phyloP scores from a whole-genome alignment of 2,329 filamentous ascomycete species.

The Scedosporium minutisporum region DNA sequence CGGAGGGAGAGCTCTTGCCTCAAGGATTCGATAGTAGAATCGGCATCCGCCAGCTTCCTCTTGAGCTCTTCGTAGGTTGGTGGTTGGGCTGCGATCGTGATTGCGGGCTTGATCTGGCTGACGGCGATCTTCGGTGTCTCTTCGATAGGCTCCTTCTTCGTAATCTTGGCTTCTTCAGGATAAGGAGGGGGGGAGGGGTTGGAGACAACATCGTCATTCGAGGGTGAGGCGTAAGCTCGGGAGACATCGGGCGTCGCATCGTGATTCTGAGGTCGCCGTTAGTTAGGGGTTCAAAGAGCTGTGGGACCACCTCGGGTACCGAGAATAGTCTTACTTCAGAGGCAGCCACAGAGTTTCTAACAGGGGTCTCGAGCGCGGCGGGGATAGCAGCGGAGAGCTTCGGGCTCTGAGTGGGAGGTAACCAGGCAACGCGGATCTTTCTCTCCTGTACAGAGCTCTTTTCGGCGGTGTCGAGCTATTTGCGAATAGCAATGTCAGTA shows the following conservation, averaged over 20 bases:
- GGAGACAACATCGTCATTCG: conserved; percentile 19
- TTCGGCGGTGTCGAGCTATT: conserved; percentile 67
- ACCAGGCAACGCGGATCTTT: conserved; percentile 89
- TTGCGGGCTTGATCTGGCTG: conserved; percentile 13
- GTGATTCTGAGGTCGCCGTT: conserved; percentile 16
- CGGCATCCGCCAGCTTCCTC: conserved; percentile 63
- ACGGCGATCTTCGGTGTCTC: conserved; percentile 16
- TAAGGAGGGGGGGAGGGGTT: conserved; percentile 24
- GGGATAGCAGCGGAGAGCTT: conserved; percentile 28
- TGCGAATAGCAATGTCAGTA: neutral
- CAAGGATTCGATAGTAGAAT: conserved; percentile 61
- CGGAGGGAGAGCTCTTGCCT: conserved; percentile 64
- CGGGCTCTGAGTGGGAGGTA: conserved; percentile 40
- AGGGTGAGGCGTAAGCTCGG: conserved; percentile 35
- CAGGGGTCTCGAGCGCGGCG: conserved; percentile 6
- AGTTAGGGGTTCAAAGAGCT: neutral
- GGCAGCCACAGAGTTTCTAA: conserved; percentile 4
- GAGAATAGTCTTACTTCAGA: neutral
- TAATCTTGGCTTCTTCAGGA: conserved; percentile 21
- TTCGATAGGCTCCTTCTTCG: conserved; percentile 19
- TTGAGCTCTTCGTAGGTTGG: conserved; percentile 51
- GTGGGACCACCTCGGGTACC: conserved; percentile 5
- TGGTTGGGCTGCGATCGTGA: conserved; percentile 20
- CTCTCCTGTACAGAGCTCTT: conserved; percentile 79
- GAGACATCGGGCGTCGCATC: conserved; percentile 33